phyloP scores from a whole-genome alignment of 2,329 filamentous ascomycete genomes.

The Fusarium sarcochroum region DNA sequence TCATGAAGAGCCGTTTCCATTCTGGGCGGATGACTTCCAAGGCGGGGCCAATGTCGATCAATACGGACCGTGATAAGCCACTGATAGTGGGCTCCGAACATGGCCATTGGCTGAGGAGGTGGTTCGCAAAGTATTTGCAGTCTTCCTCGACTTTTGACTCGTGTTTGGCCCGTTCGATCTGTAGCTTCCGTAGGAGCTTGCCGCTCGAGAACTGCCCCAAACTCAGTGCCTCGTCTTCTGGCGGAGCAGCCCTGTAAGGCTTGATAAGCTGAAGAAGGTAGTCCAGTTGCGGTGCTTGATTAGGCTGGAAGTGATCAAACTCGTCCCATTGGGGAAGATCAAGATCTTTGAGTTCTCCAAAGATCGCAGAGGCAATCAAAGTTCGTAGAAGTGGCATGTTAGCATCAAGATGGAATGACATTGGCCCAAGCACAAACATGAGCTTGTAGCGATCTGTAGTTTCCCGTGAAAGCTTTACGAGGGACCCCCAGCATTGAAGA shows the following conservation, averaged over 20 bases:
- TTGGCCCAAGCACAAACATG: constrained; percentile 44
- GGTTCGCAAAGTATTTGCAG: constrained; percentile 39
- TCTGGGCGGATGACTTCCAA: constrained; percentile 45
- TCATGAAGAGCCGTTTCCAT: constrained; percentile 45
- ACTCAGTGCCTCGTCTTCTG: constrained; percentile 10
- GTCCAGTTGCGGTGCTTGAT: constrained; percentile 38
- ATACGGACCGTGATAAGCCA: constrained; percentile 24
- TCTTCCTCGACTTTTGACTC: constrained; percentile 45
- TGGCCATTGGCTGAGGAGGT: constrained; percentile 46
- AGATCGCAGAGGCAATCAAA: constrained; percentile 41
- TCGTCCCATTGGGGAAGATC: constrained; percentile 39
- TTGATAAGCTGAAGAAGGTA: constrained; percentile 40
- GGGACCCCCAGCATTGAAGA: constrained; percentile 39
- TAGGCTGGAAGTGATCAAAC: constrained; percentile 41
- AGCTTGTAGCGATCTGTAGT: constrained; percentile 31
- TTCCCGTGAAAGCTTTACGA: constrained; percentile 28
- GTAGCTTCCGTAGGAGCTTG: constrained; percentile 42
- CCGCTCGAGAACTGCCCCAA: constrained; percentile 42
- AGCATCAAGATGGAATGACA: constrained; percentile 41
- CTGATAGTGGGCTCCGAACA: constrained; percentile 41
- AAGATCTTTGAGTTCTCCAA: constrained; percentile 36
- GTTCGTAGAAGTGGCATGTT: constrained; percentile 41
- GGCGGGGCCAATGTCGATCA: constrained; percentile 44
- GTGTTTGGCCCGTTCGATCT: constrained; percentile 36
- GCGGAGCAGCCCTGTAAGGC: constrained; percentile 30